Evolutionary conservation across 345 rosid species (phyloP), one percentile per base, ranked within the genome.

Genomic region (Iberis pinnata): DNA sequence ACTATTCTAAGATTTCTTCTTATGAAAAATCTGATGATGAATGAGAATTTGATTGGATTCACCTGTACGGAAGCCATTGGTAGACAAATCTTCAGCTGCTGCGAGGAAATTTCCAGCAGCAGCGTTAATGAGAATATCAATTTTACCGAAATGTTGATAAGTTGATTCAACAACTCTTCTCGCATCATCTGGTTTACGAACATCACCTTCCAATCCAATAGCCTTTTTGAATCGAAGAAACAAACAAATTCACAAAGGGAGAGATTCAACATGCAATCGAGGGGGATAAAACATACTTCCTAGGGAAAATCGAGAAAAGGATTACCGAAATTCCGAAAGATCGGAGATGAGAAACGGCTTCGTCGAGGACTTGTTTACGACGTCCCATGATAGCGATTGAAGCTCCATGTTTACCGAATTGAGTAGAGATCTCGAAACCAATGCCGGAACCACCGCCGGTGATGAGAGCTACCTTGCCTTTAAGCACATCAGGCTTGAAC

Each of bases 391-490:
- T 75, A 14, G 90, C 88, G 44, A 86, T 67, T 0, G 75, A 72
- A 47, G 84, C 89, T 32, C 95, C 95, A 71, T 86, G 95, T 44
- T 59, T 72, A 7, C 86, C 95, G 15, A 80, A 73, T 51, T 86
- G 90, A 36, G 73, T 64, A 7, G 80, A 72, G 53, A 86, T 77
- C 79, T 80, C 90, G 48, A 77, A 86, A n/a, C 95, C 95, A 38
- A 86, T 86, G 11, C 95, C 95, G 2, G 95, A 86, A 9, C 90
- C 90, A 9, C 90, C 95, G n/a, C 95, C 95, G 22, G 95, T 86
- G 31, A 86, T 63, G 63, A 83, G 71, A 40, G 74, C 86, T 8
- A 83, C 84, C 41, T 78, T 73, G 3, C 88, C 95, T 56, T 67
- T 71, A 43, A 83, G 43, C 6, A 73, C 45, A 64, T 74, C 76